These are phyloP conservation scores for Reticulascus tulasneorum DNA, from an alignment of 2,329 filamentous ascomycete genomes.

Conservation along the genomic window DNA sequence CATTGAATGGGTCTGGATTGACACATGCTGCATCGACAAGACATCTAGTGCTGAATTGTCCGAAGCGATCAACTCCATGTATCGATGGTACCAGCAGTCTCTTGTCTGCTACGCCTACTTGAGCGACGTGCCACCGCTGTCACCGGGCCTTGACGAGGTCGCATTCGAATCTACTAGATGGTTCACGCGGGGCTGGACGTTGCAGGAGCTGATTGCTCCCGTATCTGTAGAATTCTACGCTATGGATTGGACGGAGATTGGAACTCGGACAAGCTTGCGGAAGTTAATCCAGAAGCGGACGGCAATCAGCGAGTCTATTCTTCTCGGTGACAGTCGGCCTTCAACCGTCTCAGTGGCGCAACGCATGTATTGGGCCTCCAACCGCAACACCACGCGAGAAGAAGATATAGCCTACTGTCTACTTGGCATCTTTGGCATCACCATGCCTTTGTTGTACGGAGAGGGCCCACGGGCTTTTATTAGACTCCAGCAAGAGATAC, in stretches of 20 bases:
- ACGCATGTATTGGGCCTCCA: conserved; percentile 22
- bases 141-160: conserved; percentile 2
- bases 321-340: not conserved
- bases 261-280: conserved; percentile 17
- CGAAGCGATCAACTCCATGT: conserved; percentile 24
- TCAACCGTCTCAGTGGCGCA: conserved; percentile 9
- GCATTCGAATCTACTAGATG: conserved; percentile 9
- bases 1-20: conserved; percentile 22
- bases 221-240: conserved; percentile 23
- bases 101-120: conserved; percentile 22
- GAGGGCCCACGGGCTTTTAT: conserved; percentile 18
- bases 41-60: conserved; percentile 21
- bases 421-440: conserved; percentile 27
- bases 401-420: conserved; percentile 29
- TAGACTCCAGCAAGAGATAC: conserved; percentile 11
- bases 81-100: conserved; percentile 21
- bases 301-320: not conserved
- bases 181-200: conserved; percentile 22
- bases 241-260: conserved; percentile 20
- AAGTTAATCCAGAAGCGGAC: conserved; percentile 8
- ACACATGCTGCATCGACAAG: conserved; percentile 27
- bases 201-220: conserved; percentile 27
- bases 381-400: conserved; percentile 21
- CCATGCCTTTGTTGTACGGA: conserved; percentile 29
- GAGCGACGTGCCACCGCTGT: not conserved